Evolutionary conservation across 2,329 filamentous ascomycete species (phyloP).

Genomic region (Karstenula rhodostoma): DNA sequence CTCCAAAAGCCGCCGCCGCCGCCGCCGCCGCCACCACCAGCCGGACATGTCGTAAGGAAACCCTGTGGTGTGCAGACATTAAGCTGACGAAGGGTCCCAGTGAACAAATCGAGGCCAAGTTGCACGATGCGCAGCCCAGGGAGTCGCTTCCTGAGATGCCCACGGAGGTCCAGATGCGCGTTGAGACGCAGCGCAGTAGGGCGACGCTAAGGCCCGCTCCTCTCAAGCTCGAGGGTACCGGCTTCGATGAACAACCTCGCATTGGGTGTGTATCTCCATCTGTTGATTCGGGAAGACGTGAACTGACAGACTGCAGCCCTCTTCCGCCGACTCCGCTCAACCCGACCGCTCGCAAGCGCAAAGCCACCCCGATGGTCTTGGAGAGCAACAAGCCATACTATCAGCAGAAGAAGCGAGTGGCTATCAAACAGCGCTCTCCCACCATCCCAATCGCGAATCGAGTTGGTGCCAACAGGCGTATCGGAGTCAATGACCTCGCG

Average conservation of each 20-base stretch:
- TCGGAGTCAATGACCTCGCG: neutral
- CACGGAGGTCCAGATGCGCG: neutral
- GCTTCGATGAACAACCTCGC: constrained; percentile 2
- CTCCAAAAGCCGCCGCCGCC: neutral
- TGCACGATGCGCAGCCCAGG: neutral
- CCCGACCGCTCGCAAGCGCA: constrained; percentile 2
- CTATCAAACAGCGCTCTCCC: neutral
- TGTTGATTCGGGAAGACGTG: neutral
- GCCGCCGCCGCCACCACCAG: neutral
- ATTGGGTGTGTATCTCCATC: neutral
- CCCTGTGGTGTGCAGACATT: too few relatives aligned
- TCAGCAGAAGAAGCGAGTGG: neutral
- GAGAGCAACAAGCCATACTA: neutral
- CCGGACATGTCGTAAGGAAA: constrained; percentile 2
- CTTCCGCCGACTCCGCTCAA: constrained; percentile 3
- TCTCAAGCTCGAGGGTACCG: neutral
- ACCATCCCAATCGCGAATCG: neutral
- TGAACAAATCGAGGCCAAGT: neutral
- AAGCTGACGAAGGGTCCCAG: neutral
- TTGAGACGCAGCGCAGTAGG: neutral
- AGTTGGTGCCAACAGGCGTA: neutral
- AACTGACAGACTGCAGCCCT: neutral
- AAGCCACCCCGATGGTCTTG: neutral
- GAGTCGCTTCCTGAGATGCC: neutral
- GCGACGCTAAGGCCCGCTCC: neutral